Evolutionary conservation across 176 grass and related monocot species (phyloP).

Genomic region (Echinochloa phyllopogon): DNA sequence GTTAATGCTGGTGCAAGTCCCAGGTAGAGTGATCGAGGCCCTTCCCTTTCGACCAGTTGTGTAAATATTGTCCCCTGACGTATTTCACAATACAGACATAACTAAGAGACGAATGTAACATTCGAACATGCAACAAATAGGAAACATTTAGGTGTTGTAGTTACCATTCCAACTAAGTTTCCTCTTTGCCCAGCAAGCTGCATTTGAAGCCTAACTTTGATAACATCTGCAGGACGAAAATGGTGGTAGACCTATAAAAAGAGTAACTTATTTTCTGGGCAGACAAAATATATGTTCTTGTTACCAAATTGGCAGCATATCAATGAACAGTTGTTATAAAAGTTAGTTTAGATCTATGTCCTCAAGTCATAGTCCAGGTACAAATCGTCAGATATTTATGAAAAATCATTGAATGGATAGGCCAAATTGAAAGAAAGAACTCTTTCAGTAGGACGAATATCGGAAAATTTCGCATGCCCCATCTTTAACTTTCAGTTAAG

Average conservation of each 20-base stretch:
- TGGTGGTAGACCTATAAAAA: conserved; percentile 43
- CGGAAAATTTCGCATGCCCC: neutral
- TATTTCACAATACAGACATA: conserved; percentile 36
- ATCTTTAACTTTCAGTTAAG: conserved; percentile 16
- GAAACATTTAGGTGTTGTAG: conserved; percentile 18
- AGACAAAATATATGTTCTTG: conserved; percentile 27
- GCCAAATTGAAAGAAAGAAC: neutral
- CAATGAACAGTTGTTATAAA: conserved; percentile 13
- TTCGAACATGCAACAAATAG: conserved; percentile 5
- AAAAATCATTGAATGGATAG: neutral
- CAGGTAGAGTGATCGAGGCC: conserved; percentile 77
- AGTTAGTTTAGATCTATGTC: neutral
- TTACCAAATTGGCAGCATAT: neutral
- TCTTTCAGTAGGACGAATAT: neutral
- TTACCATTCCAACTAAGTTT: conserved; percentile 94
- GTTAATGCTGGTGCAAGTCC: conserved; percentile 81
- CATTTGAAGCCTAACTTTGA: conserved; percentile 99
- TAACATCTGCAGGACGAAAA: conserved; percentile 81
- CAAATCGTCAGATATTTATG: neutral
- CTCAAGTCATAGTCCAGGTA: neutral
- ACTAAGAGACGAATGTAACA: conserved; percentile 34
- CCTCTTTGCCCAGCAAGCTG: conserved; percentile 95
- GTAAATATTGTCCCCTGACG: conserved; percentile 76
- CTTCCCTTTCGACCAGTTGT: conserved; percentile 77
- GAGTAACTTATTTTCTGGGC: conserved; percentile 14